A percentile compares a stretch with the other conserved stretches of the same genome.
These are phyloP conservation scores for Fusarium burgessii DNA, from an alignment of 2,329 filamentous ascomycete genomes.

Conservation along the genomic window DNA sequence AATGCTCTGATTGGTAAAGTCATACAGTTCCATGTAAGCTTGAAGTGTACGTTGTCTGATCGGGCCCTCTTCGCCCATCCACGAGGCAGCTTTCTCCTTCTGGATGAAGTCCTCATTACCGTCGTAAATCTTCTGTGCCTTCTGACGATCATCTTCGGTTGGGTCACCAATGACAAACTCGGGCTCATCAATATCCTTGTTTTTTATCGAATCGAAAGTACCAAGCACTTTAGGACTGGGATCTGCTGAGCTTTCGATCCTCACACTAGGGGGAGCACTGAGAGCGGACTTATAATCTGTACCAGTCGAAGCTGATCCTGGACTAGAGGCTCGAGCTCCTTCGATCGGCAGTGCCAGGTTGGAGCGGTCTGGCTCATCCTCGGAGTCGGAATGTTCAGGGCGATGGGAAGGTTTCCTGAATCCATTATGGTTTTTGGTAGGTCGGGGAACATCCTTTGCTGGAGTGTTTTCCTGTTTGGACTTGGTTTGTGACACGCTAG, in stretches of 20 bases:
- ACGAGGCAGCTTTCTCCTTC: conserved; percentile 84
- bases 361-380: conserved; percentile 50
- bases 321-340: conserved; percentile 52
- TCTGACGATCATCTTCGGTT: conserved; percentile 77
- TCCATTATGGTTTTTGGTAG: conserved; percentile 45
- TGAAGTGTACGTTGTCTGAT: conserved; percentile 68
- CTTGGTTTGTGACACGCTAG: conserved; percentile 21
- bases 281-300: conserved; percentile 57
- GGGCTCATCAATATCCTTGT: conserved; percentile 67
- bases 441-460: conserved; percentile 22
- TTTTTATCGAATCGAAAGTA: conserved; percentile 50
- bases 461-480: conserved; percentile 20
- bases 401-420: conserved; percentile 43
- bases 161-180: conserved; percentile 69
- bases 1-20: conserved; percentile 86
- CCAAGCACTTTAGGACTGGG: conserved; percentile 52
- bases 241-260: conserved; percentile 56
- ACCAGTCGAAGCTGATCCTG: conserved; percentile 53
- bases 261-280: conserved; percentile 59
- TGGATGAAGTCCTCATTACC: conserved; percentile 84
- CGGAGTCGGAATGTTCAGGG: conserved; percentile 47
- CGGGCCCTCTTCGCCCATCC: conserved; percentile 82
- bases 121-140: conserved; percentile 85
- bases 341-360: conserved; percentile 59
- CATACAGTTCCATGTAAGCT: conserved; percentile 93